phyloP scores from a whole-genome alignment of 306 rosid species.

The Alnus rubra region DNA sequence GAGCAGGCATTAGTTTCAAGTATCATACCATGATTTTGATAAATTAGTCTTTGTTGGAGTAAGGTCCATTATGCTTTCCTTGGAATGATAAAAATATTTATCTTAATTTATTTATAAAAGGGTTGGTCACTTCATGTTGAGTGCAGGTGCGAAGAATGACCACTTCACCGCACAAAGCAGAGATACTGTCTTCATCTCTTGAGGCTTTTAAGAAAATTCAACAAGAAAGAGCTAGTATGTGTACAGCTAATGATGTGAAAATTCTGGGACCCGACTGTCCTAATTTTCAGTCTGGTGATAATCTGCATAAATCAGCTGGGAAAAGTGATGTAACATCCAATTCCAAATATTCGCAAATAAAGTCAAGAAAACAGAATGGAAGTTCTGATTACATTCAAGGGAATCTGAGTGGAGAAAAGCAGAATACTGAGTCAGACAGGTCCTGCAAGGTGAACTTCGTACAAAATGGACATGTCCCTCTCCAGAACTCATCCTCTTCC shows the following conservation, averaged over 20 bases:
- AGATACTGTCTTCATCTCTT: constrained; percentile 92
- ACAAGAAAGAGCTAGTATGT: constrained; percentile 71
- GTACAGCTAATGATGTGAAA: constrained; percentile 45
- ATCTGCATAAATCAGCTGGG: constrained; percentile 32
- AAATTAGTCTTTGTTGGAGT: not conserved
- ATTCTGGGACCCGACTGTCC: constrained; percentile 38
- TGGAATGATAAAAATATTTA: not conserved
- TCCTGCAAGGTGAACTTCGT: constrained; percentile 38
- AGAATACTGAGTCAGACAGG: constrained; percentile 38
- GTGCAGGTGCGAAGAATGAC: constrained; percentile 96
- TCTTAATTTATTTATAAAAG: constrained; percentile 8
- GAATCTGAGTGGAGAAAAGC: constrained; percentile 38
- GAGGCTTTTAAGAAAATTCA: constrained; percentile 96
- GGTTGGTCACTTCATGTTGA: constrained; percentile 31
- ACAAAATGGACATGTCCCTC: constrained; percentile 47
- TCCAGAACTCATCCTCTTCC: constrained; percentile 37
- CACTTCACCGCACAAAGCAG: constrained; percentile 94
- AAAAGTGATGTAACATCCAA: constrained; percentile 34
- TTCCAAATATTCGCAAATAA: constrained; percentile 41
- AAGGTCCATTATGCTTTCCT: not conserved
- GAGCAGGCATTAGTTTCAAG: constrained; percentile 15
- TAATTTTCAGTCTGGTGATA: constrained; percentile 43
- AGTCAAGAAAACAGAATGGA: constrained; percentile 45
- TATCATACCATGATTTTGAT: not conserved
- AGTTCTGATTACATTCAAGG: constrained; percentile 43